Evolutionary conservation across 2,329 filamentous ascomycete species (phyloP).

Genomic region (Diaporthe longicolla): DNA sequence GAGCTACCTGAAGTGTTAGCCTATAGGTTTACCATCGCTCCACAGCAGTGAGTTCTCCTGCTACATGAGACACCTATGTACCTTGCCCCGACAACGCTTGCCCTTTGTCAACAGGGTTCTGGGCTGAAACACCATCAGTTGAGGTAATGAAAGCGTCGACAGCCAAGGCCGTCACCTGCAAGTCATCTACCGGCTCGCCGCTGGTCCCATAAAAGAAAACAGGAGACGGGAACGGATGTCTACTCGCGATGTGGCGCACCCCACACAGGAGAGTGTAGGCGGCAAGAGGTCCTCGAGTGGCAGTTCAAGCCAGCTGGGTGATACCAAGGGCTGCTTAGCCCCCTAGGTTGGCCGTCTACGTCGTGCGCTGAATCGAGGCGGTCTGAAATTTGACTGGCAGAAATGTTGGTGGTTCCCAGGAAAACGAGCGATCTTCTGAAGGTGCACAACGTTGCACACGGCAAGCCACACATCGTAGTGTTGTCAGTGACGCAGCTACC

Average conservation of each 20-base stretch:
- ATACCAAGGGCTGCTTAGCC: neutral
- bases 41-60: constrained; percentile 19
- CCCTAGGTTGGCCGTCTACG: constrained; percentile 4
- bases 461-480: constrained; percentile 35
- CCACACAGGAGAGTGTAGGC: constrained; percentile 8
- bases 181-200: constrained; percentile 34
- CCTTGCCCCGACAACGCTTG: constrained; percentile 12
- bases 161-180: constrained; percentile 29
- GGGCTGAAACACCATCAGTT: neutral
- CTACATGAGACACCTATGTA: constrained; percentile 3
- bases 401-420: constrained; percentile 21
- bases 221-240: neutral
- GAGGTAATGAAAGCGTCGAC: constrained; percentile 17
- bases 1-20: constrained; percentile 5
- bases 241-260: constrained; percentile 15
- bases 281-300: constrained; percentile 8
- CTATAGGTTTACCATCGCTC: neutral
- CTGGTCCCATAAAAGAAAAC: neutral
- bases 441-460: constrained; percentile 26
- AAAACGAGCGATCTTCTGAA: constrained; percentile 33
- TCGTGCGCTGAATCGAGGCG: constrained; percentile 7
- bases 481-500: constrained; percentile 34
- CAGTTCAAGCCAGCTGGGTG: constrained; percentile 12
- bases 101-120: neutral
- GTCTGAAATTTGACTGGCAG: constrained; percentile 13